These are phyloP conservation scores for Piper longum DNA, from an alignment of 164 flowering plant species.

Conservation along the genomic window DNA sequence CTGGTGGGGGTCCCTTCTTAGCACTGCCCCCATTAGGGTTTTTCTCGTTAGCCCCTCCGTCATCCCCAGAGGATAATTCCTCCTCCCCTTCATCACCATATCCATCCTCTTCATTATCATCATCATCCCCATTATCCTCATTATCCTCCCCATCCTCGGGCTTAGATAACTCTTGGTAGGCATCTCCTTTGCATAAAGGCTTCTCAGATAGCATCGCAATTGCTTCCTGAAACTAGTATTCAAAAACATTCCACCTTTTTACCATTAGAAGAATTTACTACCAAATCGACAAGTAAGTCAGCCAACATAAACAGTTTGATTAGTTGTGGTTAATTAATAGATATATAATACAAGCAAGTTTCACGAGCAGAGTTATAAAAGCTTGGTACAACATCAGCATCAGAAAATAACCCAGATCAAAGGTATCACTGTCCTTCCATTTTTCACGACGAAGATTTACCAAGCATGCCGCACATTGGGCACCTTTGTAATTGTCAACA, in stretches of 20 bases:
- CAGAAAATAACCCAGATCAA: no score
- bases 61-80: conserved; percentile 18
- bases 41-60: conserved; percentile 13
- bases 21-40: conserved; percentile 15
- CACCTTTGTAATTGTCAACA: no score
- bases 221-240: background rate
- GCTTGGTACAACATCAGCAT: no score
- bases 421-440: no score
- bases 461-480: no score
- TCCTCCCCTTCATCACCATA: conserved; percentile 23
- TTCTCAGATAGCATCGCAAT: background rate
- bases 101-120: conserved; percentile 19
- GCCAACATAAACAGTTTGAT: no score
- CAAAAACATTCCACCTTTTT: background rate
- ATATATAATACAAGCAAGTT: no score
- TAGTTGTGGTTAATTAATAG: no score
- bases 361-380: no score
- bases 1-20: conserved; percentile 13
- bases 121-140: conserved; percentile 10
- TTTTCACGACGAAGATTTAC: no score
- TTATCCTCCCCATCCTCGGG: conserved; percentile 21
- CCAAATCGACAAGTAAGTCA: no score
- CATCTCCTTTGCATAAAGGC: background rate
- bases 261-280: background rate
- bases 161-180: conserved; percentile 2